These are phyloP conservation scores for Fusarium virguliforme DNA, from an alignment of 2,329 filamentous ascomycete genomes.

Conservation along the genomic window DNA sequence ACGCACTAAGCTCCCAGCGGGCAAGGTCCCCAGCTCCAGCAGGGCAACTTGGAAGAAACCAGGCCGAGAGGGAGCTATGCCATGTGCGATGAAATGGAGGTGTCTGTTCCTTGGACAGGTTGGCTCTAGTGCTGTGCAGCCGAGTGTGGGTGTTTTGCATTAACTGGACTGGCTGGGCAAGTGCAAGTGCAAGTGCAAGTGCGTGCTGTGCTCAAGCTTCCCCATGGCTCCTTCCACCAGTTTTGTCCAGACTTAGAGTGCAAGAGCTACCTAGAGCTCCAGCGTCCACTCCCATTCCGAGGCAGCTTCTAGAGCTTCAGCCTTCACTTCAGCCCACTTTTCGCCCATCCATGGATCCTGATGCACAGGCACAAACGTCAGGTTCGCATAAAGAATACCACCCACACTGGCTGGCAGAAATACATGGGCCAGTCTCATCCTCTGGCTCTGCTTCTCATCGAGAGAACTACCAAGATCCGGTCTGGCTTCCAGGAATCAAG, in stretches of 20 bases:
- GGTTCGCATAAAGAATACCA: conserved; percentile 49
- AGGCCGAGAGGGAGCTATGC: conserved; percentile 26
- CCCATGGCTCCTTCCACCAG: conserved; percentile 23
- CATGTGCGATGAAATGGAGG: conserved; percentile 25
- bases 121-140: conserved; percentile 40
- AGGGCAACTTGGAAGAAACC: conserved; percentile 17
- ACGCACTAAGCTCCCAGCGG: conserved; percentile 26
- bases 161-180: conserved; percentile 36
- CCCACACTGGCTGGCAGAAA: conserved; percentile 24
- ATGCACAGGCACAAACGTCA: conserved; percentile 49
- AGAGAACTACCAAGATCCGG: conserved; percentile 2
- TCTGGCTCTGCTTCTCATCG: conserved; percentile 12
- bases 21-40: conserved; percentile 22
- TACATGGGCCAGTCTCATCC: conserved; percentile 13
- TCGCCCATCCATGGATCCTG: conserved; percentile 12
- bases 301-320: conserved; percentile 31
- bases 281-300: conserved; percentile 24
- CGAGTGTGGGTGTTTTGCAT: conserved; percentile 46
- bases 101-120: conserved; percentile 41
- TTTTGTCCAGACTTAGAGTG: not conserved
- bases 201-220: conserved; percentile 9
- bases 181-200: conserved; percentile 13
- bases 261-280: conserved; percentile 15
- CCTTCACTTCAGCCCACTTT: conserved; percentile 23
- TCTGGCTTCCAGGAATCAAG: not conserved